Percentiles rank a stretch among this genome's conserved stretches.
Conservation (phyloP, 2,329 filamentous ascomycete species). For the Claviceps capensis region DNA sequence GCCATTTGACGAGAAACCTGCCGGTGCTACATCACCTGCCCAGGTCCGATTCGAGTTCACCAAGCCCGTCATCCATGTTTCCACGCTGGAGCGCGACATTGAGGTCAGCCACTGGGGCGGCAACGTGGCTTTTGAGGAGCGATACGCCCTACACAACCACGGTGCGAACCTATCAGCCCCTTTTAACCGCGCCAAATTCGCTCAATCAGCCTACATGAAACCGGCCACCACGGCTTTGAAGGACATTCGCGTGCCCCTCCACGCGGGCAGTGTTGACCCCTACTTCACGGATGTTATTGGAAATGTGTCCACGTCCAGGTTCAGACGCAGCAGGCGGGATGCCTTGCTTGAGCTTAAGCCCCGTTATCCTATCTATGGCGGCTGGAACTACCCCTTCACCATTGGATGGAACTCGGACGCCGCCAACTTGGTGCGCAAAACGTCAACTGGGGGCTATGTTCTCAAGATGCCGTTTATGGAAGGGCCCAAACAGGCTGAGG, state of each 20-base stretch:
- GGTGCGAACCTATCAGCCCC: constrained; percentile 63
- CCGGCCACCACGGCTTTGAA: constrained; percentile 66
- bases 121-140: constrained; percentile 88
- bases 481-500: constrained; percentile 75
- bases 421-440: constrained; percentile 58
- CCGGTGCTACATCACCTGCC: constrained; percentile 58
- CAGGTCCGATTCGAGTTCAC: constrained; percentile 89
- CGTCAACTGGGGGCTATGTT: constrained; percentile 57
- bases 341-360: constrained; percentile 84
- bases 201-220: constrained; percentile 59
- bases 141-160: constrained; percentile 76
- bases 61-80: constrained; percentile 72
- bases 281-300: constrained; percentile 96
- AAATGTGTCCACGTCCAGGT: constrained; percentile 88
- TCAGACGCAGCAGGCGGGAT: constrained; percentile 63
- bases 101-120: constrained; percentile 98
- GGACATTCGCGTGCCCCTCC: constrained; percentile 68
- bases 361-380: constrained; percentile 89
- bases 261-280: constrained; percentile 65
- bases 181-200: constrained; percentile 68
- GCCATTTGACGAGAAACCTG: constrained; percentile 70
- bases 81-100: constrained; percentile 72
- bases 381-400: constrained; percentile 96
- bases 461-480: constrained; percentile 88
- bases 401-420: constrained; percentile 91